These are phyloP conservation scores for Dendryphion nanum DNA, from an alignment of 2,329 filamentous ascomycete genomes.

Conservation along the genomic window DNA sequence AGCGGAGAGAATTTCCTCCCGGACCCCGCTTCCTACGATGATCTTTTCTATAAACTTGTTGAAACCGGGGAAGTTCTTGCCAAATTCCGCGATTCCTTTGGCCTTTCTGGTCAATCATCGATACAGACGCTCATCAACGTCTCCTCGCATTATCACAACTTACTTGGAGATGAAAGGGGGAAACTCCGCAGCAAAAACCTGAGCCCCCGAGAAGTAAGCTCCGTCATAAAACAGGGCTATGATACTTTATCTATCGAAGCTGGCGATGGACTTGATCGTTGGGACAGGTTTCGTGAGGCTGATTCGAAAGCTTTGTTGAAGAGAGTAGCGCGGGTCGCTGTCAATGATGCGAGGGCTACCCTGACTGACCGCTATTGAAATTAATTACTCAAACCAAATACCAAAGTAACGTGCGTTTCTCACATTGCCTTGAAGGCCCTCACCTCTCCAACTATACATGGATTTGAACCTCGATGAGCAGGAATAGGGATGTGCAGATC, in stretches of 20 bases:
- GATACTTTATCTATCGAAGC: constrained; percentile 91
- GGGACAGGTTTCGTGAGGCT: constrained; percentile 83
- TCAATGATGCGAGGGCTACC: constrained; percentile 63
- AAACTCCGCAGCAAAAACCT: constrained; percentile 62
- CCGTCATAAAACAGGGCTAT: constrained; percentile 94
- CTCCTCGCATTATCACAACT: constrained; percentile 79
- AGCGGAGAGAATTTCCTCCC: constrained; percentile 89
- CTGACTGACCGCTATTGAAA: not conserved
- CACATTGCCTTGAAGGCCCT: too few species aligned
- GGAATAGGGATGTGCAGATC: too few species aligned
- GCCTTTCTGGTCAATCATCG: constrained; percentile 49
- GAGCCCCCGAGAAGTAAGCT: constrained; percentile 79
- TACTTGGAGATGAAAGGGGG: constrained; percentile 61
- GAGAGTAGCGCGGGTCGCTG: constrained; percentile 77
- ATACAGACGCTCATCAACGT: constrained; percentile 84
- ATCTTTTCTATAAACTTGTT: constrained; percentile 97
- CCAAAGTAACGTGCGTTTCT: too few species aligned
- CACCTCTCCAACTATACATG: too few species aligned
- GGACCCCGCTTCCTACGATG: constrained; percentile 83
- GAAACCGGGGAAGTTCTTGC: constrained; percentile 81
- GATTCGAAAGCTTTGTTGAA: constrained; percentile 84
- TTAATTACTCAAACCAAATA: too few species aligned
- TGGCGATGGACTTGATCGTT: constrained; percentile 80
- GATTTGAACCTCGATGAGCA: too few species aligned
- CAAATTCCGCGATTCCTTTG: constrained; percentile 79